Percentiles rank a stretch among this genome's conserved stretches.
Conservation (phyloP, 2,329 filamentous ascomycete species). For the Ophiognomonia clavigignenti-juglandacearum region DNA sequence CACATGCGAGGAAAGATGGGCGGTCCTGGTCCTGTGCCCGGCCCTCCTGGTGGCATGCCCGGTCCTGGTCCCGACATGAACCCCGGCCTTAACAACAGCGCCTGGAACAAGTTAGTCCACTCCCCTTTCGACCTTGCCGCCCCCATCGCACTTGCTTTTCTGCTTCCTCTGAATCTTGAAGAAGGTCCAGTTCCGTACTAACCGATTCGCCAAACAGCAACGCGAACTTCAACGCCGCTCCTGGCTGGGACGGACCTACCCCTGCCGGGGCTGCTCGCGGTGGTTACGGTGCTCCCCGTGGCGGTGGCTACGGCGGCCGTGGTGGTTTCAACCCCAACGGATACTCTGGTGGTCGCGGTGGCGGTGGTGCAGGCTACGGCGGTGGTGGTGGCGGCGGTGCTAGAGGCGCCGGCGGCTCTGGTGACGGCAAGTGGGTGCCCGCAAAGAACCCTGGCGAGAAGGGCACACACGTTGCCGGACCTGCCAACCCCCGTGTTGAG, state of each 20-base stretch:
- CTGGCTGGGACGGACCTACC: constrained; percentile 14
- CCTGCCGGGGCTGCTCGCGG: constrained; percentile 1
- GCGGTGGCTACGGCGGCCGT: constrained; percentile 21
- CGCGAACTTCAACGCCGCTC: constrained; percentile 38
- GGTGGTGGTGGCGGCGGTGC: no score
- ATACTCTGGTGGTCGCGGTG: constrained; percentile 41
- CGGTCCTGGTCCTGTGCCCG: constrained; percentile 19
- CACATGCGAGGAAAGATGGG: constrained; percentile 65
- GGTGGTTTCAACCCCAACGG: constrained; percentile 56
- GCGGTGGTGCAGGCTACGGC: constrained; percentile 46
- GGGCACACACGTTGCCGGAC: constrained; percentile 71
- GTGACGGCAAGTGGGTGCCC: constrained; percentile 93
- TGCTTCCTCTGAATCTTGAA: no score
- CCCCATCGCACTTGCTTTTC: no score
- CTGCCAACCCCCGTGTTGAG: constrained; percentile 82
- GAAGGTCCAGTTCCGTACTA: constrained; percentile 7
- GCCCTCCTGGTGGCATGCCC: constrained; percentile 23
- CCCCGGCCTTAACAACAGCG: constrained; percentile 54
- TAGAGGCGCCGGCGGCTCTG: constrained; percentile 86
- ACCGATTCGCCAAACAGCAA: constrained; percentile 32
- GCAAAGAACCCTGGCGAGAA: constrained; percentile 41
- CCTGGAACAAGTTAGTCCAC: constrained; percentile 56
- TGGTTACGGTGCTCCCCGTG: background rate
- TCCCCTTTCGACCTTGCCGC: background rate
- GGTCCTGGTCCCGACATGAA: constrained; percentile 27